phyloP scores from a whole-genome alignment of 495 filamentous ascomycete species.

The Aspergillus avenaceus region DNA sequence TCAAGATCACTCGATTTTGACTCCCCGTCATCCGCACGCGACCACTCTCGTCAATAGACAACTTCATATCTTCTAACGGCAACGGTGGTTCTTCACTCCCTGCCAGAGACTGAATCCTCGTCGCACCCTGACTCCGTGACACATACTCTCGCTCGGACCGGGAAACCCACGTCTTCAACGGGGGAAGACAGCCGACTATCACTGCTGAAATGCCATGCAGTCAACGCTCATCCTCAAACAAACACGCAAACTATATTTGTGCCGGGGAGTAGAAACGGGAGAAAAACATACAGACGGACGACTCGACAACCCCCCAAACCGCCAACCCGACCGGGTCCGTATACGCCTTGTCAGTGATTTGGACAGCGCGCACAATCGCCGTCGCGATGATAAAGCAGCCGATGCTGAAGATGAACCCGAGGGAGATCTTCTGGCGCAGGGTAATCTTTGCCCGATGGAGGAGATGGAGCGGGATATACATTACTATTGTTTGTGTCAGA shows the following conservation, averaged over 20 bases:
- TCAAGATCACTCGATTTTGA: no score
- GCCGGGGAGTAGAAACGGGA: no score
- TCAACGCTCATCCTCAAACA: no score
- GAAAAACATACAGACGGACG: constrained; percentile 25
- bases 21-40: no score
- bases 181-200: constrained; percentile 45
- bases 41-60: no score
- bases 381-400: constrained; percentile 28
- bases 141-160: not conserved
- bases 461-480: constrained; percentile 28
- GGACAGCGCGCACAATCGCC: constrained; percentile 27
- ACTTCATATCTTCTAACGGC: not conserved
- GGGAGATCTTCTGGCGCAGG: constrained; percentile 26
- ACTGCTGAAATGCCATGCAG: constrained; percentile 34
- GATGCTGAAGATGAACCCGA: constrained; percentile 28
- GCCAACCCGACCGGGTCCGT: constrained; percentile 22
- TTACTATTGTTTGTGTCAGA: constrained; percentile 18
- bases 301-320: constrained; percentile 30
- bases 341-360: constrained; percentile 21
- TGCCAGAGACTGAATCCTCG: no score
- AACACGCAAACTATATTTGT: no score
- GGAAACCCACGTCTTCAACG: constrained; percentile 35
- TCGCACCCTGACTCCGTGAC: no score
- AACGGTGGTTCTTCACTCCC: not conserved
- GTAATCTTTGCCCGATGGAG: constrained; percentile 23